phyloP scores from a whole-genome alignment of 352 stramenopile genomes.

The Blastocystis sp. region DNA sequence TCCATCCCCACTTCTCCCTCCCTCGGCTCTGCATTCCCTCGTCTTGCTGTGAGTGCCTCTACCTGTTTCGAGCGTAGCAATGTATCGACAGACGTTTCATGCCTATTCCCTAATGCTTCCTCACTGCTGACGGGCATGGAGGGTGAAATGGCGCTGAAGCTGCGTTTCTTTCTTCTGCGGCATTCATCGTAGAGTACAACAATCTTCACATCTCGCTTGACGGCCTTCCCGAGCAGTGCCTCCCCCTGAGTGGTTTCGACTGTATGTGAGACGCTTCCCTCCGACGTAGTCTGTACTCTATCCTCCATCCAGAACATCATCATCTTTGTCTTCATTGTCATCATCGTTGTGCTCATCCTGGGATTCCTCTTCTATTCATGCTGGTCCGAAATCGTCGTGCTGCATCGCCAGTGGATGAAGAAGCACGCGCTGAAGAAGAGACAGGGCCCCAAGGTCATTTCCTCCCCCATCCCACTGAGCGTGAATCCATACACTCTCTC shows the following conservation, averaged over 20 bases:
- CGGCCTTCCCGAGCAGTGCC: background rate
- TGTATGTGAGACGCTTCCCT: no score
- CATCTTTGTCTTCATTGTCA: background rate
- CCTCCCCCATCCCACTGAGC: background rate
- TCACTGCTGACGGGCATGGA: background rate
- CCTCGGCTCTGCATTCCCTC: background rate
- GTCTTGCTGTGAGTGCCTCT: background rate
- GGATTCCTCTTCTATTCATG: background rate
- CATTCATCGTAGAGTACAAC: background rate
- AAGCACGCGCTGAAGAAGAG: background rate
- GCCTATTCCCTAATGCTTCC: background rate
- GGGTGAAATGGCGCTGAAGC: background rate
- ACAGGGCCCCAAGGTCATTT: background rate
- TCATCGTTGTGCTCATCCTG: background rate
- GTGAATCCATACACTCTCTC: background rate
- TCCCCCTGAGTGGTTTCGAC: background rate
- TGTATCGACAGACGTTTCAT: background rate
- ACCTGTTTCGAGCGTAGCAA: background rate
- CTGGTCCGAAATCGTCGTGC: background rate
- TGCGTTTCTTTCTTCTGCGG: background rate
- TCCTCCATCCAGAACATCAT: background rate
- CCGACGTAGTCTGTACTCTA: background rate
- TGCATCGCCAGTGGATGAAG: background rate
- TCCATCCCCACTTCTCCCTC: background rate
- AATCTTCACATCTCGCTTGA: background rate